Conservation (phyloP, 176 grass and related monocot species). For the Phoenix roebelenii region DNA sequence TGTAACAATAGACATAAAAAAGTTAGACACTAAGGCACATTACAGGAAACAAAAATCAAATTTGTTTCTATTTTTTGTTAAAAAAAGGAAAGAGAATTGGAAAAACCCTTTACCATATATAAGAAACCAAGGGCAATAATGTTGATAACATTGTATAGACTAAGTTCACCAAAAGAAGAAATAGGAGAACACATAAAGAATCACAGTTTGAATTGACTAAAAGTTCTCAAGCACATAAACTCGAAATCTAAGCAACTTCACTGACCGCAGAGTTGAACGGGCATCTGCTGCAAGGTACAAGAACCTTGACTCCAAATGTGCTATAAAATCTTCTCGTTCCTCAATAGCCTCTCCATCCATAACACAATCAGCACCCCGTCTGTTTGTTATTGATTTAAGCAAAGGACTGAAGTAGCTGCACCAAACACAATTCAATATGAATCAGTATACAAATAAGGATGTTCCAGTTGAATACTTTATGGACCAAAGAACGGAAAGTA, state of each 20-base stretch:
- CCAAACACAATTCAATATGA: neutral
- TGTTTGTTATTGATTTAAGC: slow-evolving; percentile 76
- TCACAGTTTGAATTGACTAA: no score
- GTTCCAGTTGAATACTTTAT: neutral
- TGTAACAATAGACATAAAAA: slow-evolving; percentile 2
- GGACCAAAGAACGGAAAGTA: neutral
- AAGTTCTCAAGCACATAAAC: no score
- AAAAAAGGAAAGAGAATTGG: no score
- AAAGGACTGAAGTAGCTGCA: slow-evolving; percentile 90
- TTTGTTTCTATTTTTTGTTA: no score
- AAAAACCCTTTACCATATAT: no score
- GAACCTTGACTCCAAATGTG: slow-evolving; percentile 77
- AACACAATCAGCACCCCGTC: slow-evolving; percentile 26
- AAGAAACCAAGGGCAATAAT: no score
- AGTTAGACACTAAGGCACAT: no score
- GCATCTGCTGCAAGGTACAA: slow-evolving; percentile 96
- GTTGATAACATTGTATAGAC: no score
- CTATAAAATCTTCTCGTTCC: slow-evolving; percentile 79
- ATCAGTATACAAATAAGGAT: neutral
- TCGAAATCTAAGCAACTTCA: neutral
- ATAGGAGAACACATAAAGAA: no score
- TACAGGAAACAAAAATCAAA: no score
- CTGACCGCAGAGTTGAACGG: slow-evolving; percentile 67
- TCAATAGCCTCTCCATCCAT: slow-evolving; percentile 68
- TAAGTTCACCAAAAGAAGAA: no score